phyloP scores from a whole-genome alignment of 2,329 filamentous ascomycete species.

The Colletotrichum tofieldiae region DNA sequence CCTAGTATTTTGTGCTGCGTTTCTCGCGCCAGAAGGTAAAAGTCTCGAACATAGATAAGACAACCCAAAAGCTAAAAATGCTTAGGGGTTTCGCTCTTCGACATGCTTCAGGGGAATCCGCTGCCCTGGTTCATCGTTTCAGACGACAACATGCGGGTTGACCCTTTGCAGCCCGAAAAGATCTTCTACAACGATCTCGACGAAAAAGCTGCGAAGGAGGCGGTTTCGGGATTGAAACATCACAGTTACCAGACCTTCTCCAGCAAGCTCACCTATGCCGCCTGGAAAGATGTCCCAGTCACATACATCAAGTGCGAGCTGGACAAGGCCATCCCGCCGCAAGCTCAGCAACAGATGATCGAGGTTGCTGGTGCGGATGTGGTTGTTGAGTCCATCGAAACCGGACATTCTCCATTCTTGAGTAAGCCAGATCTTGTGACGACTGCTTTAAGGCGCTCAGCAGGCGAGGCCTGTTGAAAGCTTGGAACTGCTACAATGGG shows the following conservation, averaged over 20 bases:
- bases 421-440: no score
- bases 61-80: not conserved
- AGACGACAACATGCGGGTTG: not conserved
- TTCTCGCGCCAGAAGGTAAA: conserved; percentile 3
- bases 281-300: conserved; percentile 24
- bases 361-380: not conserved
- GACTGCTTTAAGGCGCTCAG: not conserved
- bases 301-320: conserved; percentile 22
- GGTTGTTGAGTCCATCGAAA: no score
- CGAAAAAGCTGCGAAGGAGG: not conserved
- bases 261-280: conserved; percentile 28
- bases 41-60: no score
- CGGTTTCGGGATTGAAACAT: not conserved
- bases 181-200: conserved; percentile 16
- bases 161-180: not conserved
- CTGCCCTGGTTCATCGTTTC: conserved; percentile 15
- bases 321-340: conserved; percentile 12
- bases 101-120: conserved; percentile 3
- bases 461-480: conserved; percentile 15
- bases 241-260: conserved; percentile 9
- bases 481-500: not conserved
- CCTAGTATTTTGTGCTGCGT: conserved; percentile 44
- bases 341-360: conserved; percentile 22
- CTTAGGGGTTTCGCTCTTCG: not conserved
- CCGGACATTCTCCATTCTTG: no score